Conservation (phyloP, 176 grass and related monocot genomes). For the Thinopyrum elongatum region DNA sequence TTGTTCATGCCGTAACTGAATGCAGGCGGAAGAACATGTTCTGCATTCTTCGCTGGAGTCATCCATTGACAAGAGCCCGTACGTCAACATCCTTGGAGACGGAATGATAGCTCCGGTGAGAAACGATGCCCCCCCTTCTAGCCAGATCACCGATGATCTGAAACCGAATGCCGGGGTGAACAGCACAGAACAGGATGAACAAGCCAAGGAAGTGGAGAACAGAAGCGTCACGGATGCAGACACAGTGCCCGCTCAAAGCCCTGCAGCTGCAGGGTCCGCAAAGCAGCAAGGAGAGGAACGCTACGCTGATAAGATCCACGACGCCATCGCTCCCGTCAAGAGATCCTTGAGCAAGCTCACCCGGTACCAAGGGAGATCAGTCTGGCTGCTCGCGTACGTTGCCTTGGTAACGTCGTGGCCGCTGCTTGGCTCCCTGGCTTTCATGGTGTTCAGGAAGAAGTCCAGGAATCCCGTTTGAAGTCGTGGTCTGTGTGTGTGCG, state of each 20-base stretch:
- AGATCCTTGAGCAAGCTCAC: slow-evolving; percentile 65
- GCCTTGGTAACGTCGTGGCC: slow-evolving; percentile 82
- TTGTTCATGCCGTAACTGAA: slow-evolving; percentile 19
- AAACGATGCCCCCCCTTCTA: slow-evolving; percentile 35
- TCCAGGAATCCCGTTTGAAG: slow-evolving; percentile 40
- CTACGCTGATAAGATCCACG: slow-evolving; percentile 25
- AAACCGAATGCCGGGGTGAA: neutral
- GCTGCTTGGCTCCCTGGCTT: slow-evolving; percentile 66
- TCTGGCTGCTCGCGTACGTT: slow-evolving; percentile 87
- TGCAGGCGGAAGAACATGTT: slow-evolving; percentile 46
- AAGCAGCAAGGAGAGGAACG: slow-evolving; percentile 30
- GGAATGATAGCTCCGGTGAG: slow-evolving; percentile 67
- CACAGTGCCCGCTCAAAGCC: neutral
- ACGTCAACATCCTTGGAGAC: slow-evolving; percentile 79
- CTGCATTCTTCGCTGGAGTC: slow-evolving; percentile 75
- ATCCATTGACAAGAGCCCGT: slow-evolving; percentile 79
- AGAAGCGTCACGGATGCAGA: neutral
- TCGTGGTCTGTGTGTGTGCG: too few species aligned
- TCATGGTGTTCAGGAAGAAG: slow-evolving; percentile 69
- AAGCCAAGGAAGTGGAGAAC: slow-evolving; percentile 2
- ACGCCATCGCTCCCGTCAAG: slow-evolving; percentile 63
- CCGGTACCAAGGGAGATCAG: slow-evolving; percentile 57
- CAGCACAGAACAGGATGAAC: slow-evolving; percentile 12
- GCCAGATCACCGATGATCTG: slow-evolving; percentile 30
- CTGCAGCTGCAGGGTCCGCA: neutral